Conservation (phyloP, 768 basidiomycete genomes). For the Russula griseocarnosa region DNA sequence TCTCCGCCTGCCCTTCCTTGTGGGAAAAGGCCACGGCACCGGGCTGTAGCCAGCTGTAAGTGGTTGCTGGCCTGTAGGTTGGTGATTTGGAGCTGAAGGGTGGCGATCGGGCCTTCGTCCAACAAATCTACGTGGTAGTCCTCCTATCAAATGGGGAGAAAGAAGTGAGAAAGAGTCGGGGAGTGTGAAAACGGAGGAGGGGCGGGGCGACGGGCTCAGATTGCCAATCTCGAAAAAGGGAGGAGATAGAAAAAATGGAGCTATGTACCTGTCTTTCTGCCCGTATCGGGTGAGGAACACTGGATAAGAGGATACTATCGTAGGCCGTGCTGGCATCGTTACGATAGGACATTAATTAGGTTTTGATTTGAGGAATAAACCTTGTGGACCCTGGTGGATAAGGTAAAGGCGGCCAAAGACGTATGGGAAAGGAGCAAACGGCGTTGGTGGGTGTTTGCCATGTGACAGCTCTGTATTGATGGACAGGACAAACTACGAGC, state of each 20-base stretch:
- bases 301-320: conserved; percentile 33
- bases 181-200: too few relatives aligned
- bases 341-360: conserved; percentile 19
- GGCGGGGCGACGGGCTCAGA: too few relatives aligned
- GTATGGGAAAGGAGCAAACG: neutral
- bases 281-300: conserved; percentile 33
- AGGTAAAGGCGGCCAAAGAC: neutral
- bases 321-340: neutral
- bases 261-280: conserved; percentile 34
- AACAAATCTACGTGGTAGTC: conserved; percentile 51
- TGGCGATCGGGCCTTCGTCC: conserved; percentile 29
- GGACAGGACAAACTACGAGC: too few relatives aligned
- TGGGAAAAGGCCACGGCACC: too few relatives aligned
- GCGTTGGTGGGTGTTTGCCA: too few relatives aligned
- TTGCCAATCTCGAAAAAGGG: too few relatives aligned
- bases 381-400: neutral
- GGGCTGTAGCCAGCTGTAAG: conserved; percentile 6
- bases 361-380: neutral
- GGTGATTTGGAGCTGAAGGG: conserved; percentile 22
- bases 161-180: neutral
- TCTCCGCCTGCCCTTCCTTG: too few relatives aligned
- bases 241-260: neutral
- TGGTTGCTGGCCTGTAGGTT: conserved; percentile 30
- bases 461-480: too few relatives aligned
- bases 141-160: conserved; percentile 38